A percentile compares a stretch with the other conserved stretches of the same genome.
phyloP scores from a whole-genome alignment of 2,329 filamentous ascomycete genomes.

The Berkeleyomyces basicola region DNA sequence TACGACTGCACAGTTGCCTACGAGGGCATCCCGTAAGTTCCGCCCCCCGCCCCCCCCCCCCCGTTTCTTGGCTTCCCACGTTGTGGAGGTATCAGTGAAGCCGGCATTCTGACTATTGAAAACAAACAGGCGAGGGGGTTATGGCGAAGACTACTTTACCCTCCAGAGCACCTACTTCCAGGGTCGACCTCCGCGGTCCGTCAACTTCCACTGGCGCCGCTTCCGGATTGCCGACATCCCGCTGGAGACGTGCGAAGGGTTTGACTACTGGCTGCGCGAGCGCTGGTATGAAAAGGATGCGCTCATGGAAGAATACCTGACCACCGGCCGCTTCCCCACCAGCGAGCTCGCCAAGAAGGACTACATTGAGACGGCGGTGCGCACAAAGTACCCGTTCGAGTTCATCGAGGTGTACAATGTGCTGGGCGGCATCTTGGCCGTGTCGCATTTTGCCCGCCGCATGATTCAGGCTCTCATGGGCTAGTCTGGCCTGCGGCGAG shows the following conservation, averaged over 20 bases:
- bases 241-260: constrained; percentile 52
- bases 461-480: constrained; percentile 1
- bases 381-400: constrained; percentile 12
- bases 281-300: constrained; percentile 89
- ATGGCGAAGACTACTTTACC: constrained; percentile 82
- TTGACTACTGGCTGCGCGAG: constrained; percentile 70
- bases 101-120: not conserved
- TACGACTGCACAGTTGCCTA: constrained; percentile 95
- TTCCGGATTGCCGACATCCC: constrained; percentile 72
- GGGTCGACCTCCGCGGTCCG: constrained; percentile 77
- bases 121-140: constrained; percentile 48
- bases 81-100: too few relatives aligned
- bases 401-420: constrained; percentile 13
- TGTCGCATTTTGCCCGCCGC: constrained; percentile 5
- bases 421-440: constrained; percentile 5
- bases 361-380: constrained; percentile 13
- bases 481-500: not conserved
- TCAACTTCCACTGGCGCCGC: constrained; percentile 92
- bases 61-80: not conserved
- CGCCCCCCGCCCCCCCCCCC: not conserved
- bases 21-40: constrained; percentile 73
- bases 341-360: constrained; percentile 8
- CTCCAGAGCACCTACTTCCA: constrained; percentile 76
- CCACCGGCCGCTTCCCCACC: constrained; percentile 62
- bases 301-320: constrained; percentile 66